A percentile compares a stretch with the other conserved stretches of the same genome.
Evolutionary conservation across 164 flowering plant genomes (phyloP).

Genomic region (Saururus chinensis): DNA sequence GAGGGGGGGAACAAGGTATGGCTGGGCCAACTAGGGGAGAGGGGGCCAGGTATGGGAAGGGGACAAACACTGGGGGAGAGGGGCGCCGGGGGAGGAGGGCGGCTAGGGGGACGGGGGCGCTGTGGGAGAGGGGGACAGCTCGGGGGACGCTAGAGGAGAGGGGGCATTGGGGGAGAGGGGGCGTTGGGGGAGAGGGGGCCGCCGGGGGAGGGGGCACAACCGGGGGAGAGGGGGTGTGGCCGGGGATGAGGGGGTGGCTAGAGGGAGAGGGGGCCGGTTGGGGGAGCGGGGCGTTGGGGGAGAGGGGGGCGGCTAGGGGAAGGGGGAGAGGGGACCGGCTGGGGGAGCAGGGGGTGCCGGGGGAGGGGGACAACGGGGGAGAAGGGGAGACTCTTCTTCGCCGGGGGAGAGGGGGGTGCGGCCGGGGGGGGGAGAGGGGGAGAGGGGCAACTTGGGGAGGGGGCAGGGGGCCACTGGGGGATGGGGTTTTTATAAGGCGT

Average conservation of each 20-base stretch:
- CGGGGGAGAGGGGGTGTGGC: background rate
- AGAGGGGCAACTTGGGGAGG: background rate
- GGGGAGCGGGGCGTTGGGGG: background rate
- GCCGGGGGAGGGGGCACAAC: background rate
- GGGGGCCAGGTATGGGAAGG: conserved; percentile 2
- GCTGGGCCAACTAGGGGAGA: conserved; percentile 1
- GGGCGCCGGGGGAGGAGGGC: conserved; percentile 2
- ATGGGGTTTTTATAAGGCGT: too few relatives aligned
- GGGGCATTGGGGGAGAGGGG: too few relatives aligned
- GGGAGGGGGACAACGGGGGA: background rate
- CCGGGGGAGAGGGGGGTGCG: too few relatives aligned
- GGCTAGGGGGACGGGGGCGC: conserved; percentile 3
- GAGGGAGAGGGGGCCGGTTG: too few relatives aligned
- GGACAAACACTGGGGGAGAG: background rate
- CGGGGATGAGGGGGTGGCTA: background rate
- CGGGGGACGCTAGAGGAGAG: background rate
- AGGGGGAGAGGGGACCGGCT: conserved; percentile 3
- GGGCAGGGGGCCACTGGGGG: background rate
- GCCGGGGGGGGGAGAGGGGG: background rate
- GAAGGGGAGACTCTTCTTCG: too few relatives aligned
- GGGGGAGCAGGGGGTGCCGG: background rate
- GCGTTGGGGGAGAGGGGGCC: too few relatives aligned
- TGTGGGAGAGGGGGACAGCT: background rate
- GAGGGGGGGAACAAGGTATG: conserved; percentile 2
- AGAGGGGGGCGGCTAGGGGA: too few relatives aligned